Conservation (phyloP, 2,329 filamentous ascomycete genomes). For the Monosporascus sp. region DNA sequence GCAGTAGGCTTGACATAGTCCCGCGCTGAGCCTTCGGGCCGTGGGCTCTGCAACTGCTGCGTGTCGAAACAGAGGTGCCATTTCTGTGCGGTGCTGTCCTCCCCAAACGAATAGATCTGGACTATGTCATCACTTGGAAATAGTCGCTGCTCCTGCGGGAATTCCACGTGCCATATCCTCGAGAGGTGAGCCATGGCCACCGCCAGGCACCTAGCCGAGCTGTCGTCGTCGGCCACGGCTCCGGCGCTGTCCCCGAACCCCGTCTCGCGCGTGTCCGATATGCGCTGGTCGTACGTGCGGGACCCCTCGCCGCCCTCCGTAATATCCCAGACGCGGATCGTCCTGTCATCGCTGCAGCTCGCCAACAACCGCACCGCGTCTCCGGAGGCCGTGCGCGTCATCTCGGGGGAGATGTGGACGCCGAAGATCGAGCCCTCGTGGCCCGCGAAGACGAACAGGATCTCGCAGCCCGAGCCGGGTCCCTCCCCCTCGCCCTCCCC, state of each 20-base stretch:
- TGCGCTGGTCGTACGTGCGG: conserved; percentile 15
- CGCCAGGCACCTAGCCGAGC: conserved; percentile 48
- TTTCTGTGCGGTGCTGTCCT: conserved; percentile 71
- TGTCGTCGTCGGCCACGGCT: conserved; percentile 19
- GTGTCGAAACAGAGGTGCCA: conserved; percentile 56
- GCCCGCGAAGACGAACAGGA: conserved; percentile 52
- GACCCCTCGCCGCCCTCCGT: conserved; percentile 41
- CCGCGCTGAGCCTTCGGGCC: background rate
- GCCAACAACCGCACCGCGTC: conserved; percentile 60
- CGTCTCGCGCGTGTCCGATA: conserved; percentile 47
- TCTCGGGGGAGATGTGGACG: conserved; percentile 65
- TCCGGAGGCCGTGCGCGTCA: conserved; percentile 38
- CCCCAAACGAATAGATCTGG: conserved; percentile 71
- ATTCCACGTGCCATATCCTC: conserved; percentile 82
- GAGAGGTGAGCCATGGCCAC: conserved; percentile 81
- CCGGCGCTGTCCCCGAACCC: conserved; percentile 51
- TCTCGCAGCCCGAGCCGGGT: conserved; percentile 27
- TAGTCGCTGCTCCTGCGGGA: conserved; percentile 37
- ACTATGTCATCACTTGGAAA: conserved; percentile 24
- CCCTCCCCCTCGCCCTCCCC: background rate
- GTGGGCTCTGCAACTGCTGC: conserved; percentile 5
- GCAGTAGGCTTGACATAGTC: conserved; percentile 7
- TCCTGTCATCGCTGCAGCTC: conserved; percentile 93
- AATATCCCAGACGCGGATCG: conserved; percentile 83
- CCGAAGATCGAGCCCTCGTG: conserved; percentile 96